A percentile compares a stretch with the other conserved stretches of the same genome.
These are phyloP conservation scores for Mycena citricolor DNA, from an alignment of 1,284 basidiomycete species.

Conservation along the genomic window DNA sequence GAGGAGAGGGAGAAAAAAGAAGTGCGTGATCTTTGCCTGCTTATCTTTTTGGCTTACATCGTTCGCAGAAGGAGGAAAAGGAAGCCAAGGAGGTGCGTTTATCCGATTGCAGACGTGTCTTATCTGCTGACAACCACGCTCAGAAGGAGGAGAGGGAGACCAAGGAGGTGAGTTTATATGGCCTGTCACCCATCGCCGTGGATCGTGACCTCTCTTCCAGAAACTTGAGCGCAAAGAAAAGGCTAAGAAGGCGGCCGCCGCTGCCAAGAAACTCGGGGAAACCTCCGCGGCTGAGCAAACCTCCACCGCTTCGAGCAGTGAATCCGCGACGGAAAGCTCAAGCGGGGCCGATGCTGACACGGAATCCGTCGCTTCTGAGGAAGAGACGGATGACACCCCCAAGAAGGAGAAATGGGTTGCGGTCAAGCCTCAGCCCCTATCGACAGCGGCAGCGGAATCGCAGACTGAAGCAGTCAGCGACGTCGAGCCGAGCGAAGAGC, in stretches of 20 bases:
- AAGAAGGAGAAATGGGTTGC: conserved; percentile 74
- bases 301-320: conserved; percentile 58
- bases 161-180: conserved; percentile 5
- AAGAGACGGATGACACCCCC: too few species aligned
- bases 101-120: neutral
- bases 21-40: conserved; percentile 41
- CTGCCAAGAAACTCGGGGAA: conserved; percentile 36
- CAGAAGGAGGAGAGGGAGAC: conserved; percentile 26
- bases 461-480: conserved; percentile 13
- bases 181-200: neutral
- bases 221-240: conserved; percentile 63
- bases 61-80: conserved; percentile 49
- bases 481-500: conserved; percentile 3
- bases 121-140: conserved; percentile 13
- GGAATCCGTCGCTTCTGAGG: conserved; percentile 51
- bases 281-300: conserved; percentile 40
- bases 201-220: conserved; percentile 30
- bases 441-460: conserved; percentile 3
- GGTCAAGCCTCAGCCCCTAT: conserved; percentile 34
- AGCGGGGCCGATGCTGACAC: conserved; percentile 74
- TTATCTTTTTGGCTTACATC: conserved; percentile 8
- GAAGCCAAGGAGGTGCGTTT: conserved; percentile 42
- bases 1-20: conserved; percentile 60
- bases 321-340: conserved; percentile 73
- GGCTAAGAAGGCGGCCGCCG: conserved; percentile 49